Evolutionary conservation across 352 stramenopile genomes (phyloP).

Genomic region (Globisporangium irregulare): DNA sequence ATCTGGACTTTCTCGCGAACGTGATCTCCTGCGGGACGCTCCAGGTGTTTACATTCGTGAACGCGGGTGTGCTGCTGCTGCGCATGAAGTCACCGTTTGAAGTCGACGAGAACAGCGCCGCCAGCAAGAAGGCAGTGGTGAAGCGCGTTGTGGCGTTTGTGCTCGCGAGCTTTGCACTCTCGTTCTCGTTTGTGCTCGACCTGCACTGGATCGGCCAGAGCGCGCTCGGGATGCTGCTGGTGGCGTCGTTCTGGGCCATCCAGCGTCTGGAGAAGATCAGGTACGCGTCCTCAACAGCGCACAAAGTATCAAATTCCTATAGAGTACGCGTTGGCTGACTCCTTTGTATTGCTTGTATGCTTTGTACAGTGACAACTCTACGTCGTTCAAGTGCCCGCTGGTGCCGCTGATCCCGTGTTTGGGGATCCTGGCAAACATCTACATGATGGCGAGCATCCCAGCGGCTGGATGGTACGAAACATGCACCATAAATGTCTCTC

Average conservation of each 20-base stretch:
- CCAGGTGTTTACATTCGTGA: conserved; percentile 93
- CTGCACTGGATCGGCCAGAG: conserved; percentile 48
- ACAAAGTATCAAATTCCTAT: neutral
- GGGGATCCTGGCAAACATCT: conserved; percentile 65
- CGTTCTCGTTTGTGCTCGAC: conserved; percentile 67
- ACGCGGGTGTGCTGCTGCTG: conserved; percentile 86
- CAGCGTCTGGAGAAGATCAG: conserved; percentile 54
- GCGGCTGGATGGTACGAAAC: conserved; percentile 46
- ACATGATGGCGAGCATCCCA: conserved; percentile 62
- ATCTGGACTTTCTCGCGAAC: conserved; percentile 90
- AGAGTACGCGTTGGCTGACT: neutral
- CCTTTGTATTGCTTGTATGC: neutral
- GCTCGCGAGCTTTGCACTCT: conserved; percentile 50
- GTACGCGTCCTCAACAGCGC: conserved; percentile 24
- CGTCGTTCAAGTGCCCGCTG: conserved; percentile 56
- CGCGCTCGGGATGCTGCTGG: conserved; percentile 27
- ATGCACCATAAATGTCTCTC: neutral
- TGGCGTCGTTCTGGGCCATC: conserved; percentile 48
- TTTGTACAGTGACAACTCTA: conserved; percentile 21
- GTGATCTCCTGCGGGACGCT: conserved; percentile 91
- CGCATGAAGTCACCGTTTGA: conserved; percentile 49
- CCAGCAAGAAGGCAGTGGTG: conserved; percentile 32
- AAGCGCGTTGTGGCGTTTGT: conserved; percentile 62
- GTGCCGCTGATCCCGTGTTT: conserved; percentile 58
- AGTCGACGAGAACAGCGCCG: conserved; percentile 8